These are phyloP conservation scores for Apostasia shenzhenica DNA, from an alignment of 106 monocot species.

Conservation along the genomic window DNA sequence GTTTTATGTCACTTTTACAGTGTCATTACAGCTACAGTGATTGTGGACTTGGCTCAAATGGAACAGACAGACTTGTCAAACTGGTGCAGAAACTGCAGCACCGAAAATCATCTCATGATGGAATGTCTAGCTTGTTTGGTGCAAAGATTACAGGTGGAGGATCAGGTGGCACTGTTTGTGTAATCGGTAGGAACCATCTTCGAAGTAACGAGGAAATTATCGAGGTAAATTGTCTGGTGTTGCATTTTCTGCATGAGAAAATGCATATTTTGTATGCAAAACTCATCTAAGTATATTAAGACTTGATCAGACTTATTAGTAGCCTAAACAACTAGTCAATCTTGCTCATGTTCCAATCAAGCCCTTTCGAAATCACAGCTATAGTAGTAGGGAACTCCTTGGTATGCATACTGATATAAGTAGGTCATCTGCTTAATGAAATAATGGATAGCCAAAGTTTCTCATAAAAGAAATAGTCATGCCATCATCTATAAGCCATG, in stretches of 20 bases:
- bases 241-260: neutral
- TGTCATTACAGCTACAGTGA: conserved; percentile 90
- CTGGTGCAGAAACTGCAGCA: conserved; percentile 92
- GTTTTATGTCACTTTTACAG: conserved; percentile 22
- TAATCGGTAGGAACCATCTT: conserved; percentile 67
- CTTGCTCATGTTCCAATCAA: too few species aligned
- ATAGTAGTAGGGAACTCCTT: too few species aligned
- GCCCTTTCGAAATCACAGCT: too few species aligned
- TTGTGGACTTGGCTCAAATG: conserved; percentile 89
- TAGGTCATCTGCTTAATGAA: too few species aligned
- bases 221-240: conserved; percentile 41
- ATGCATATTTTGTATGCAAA: neutral
- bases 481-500: too few species aligned
- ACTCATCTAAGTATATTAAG: neutral
- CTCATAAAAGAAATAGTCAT: too few species aligned
- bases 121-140: conserved; percentile 63
- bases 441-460: too few species aligned
- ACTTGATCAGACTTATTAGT: neutral
- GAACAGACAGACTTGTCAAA: conserved; percentile 77
- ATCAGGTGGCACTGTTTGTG: conserved; percentile 89
- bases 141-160: conserved; percentile 98
- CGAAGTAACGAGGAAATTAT: conserved; percentile 73
- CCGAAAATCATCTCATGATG: conserved; percentile 24
- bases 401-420: too few species aligned
- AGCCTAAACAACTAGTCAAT: too few species aligned